A percentile compares a stretch with the other conserved stretches of the same genome.
phyloP scores from a whole-genome alignment of 1,284 basidiomycete genomes.

The Phenoliferia sp. region DNA sequence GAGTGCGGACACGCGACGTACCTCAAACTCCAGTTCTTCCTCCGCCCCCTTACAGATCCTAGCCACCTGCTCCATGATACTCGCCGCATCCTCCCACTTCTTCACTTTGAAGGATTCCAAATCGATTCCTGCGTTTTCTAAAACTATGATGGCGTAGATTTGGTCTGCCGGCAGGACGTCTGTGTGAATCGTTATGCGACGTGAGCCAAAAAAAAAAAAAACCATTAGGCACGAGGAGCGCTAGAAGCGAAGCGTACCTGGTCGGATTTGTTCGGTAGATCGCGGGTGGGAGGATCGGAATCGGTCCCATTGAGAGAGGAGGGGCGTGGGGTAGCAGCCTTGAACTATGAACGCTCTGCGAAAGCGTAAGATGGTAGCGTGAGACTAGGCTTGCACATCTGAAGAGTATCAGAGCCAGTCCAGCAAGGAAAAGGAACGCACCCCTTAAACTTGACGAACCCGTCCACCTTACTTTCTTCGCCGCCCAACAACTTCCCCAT shows the following conservation, averaged over 20 bases:
- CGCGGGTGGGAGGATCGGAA: conserved; percentile 52
- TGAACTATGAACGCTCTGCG: conserved; percentile 69
- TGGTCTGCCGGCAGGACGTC: conserved; percentile 70
- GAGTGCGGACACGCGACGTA: conserved; percentile 42
- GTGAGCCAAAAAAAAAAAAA: background rate
- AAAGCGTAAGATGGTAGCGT: too few species aligned
- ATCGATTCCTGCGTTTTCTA: conserved; percentile 83
- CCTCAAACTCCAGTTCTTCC: conserved; percentile 74
- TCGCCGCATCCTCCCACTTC: conserved; percentile 76
- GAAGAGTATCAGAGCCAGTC: background rate
- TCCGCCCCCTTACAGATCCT: conserved; percentile 74
- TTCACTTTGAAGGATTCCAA: conserved; percentile 65
- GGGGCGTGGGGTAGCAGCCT: conserved; percentile 70
- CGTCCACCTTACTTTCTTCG: conserved; percentile 57
- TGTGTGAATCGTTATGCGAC: conserved; percentile 37
- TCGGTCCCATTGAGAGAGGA: conserved; percentile 81
- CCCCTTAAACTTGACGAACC: conserved; percentile 72
- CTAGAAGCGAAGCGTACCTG: conserved; percentile 53
- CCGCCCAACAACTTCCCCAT: conserved; percentile 66
- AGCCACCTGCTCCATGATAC: conserved; percentile 84
- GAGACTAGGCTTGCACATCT: too few species aligned
- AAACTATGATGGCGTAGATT: conserved; percentile 77
- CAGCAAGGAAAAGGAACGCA: conserved; percentile 35
- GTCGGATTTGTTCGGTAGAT: conserved; percentile 73
- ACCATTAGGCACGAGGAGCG: background rate